Conservation (phyloP, 352 stramenopile genomes). For the Nothophytophthora sp. region DNA sequence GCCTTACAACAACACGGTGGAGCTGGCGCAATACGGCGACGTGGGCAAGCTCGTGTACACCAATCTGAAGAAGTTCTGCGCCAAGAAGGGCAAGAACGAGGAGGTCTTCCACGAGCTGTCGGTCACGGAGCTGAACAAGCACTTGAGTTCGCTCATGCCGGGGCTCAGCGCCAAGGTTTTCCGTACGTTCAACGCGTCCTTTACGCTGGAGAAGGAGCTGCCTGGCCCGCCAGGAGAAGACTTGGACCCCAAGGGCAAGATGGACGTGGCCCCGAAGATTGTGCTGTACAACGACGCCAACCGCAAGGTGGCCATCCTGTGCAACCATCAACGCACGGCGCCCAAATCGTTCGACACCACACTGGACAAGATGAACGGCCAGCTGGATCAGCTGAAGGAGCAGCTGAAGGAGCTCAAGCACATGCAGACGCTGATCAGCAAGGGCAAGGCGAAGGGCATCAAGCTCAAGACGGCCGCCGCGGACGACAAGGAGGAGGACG, state of each 20-base stretch:
- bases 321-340: slow-evolving; percentile 99
- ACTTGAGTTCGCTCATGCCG: slow-evolving; percentile 99
- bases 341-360: slow-evolving; percentile 96
- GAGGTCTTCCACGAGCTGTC: slow-evolving; percentile 99
- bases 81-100: slow-evolving; percentile 95
- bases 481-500: slow-evolving; percentile 83
- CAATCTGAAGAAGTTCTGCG: slow-evolving; percentile 97
- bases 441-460: slow-evolving; percentile 89
- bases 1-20: slow-evolving; percentile 99
- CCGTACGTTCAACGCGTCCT: slow-evolving; percentile 99
- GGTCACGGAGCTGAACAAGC: slow-evolving; percentile 97
- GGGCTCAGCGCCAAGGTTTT: slow-evolving; percentile 99
- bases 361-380: slow-evolving; percentile 94
- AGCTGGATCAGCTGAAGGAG: slow-evolving; percentile 92
- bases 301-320: slow-evolving; percentile 99
- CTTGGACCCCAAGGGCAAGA: slow-evolving; percentile 57
- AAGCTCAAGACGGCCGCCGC: slow-evolving; percentile 88
- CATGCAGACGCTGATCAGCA: slow-evolving; percentile 88
- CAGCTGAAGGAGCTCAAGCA: slow-evolving; percentile 96
- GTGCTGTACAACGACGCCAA: slow-evolving; percentile 99
- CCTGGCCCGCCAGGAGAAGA: slow-evolving; percentile 38
- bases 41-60: slow-evolving; percentile 93
- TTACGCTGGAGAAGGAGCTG: slow-evolving; percentile 98
- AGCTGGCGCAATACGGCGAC: slow-evolving; percentile 90
- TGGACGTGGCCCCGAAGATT: slow-evolving; percentile 91